phyloP scores from a whole-genome alignment of 2,329 filamentous ascomycete species.

The Emericellopsis cladophorae region DNA sequence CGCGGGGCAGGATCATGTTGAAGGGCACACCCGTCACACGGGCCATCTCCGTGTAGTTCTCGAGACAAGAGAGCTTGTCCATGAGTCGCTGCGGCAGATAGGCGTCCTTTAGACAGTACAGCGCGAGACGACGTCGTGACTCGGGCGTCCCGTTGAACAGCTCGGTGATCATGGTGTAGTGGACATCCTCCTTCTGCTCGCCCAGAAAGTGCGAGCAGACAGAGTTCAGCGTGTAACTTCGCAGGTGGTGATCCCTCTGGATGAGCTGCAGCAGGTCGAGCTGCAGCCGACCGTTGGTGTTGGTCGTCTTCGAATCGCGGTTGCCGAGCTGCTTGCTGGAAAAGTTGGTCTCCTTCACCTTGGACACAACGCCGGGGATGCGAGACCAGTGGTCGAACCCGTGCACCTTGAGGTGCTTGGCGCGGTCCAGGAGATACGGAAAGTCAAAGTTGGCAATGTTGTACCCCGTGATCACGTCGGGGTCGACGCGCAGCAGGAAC shows the following conservation, averaged over 20 bases:
- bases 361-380: slow-evolving; percentile 57
- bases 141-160: slow-evolving; percentile 94
- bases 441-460: slow-evolving; percentile 99
- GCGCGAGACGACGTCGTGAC: slow-evolving; percentile 75
- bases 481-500: slow-evolving; percentile 81
- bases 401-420: slow-evolving; percentile 66
- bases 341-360: slow-evolving; percentile 69
- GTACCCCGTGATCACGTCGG: slow-evolving; percentile 97
- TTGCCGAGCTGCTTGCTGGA: slow-evolving; percentile 98
- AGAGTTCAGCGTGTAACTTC: slow-evolving; percentile 95
- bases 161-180: slow-evolving; percentile 98
- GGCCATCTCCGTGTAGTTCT: slow-evolving; percentile 99
- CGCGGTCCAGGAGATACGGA: slow-evolving; percentile 83
- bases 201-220: slow-evolving; percentile 90
- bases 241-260: slow-evolving; percentile 84
- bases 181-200: slow-evolving; percentile 97
- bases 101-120: slow-evolving; percentile 96
- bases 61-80: slow-evolving; percentile 96
- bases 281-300: slow-evolving; percentile 87
- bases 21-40: slow-evolving; percentile 98
- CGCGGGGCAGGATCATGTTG: slow-evolving; percentile 81
- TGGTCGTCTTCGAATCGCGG: slow-evolving; percentile 85
- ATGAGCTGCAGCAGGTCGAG: slow-evolving; percentile 90
- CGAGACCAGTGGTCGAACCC: slow-evolving; percentile 84
- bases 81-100: slow-evolving; percentile 88